Evolutionary conservation across 2,329 filamentous ascomycete genomes (phyloP).

Genomic region (Elsinoe australis): DNA sequence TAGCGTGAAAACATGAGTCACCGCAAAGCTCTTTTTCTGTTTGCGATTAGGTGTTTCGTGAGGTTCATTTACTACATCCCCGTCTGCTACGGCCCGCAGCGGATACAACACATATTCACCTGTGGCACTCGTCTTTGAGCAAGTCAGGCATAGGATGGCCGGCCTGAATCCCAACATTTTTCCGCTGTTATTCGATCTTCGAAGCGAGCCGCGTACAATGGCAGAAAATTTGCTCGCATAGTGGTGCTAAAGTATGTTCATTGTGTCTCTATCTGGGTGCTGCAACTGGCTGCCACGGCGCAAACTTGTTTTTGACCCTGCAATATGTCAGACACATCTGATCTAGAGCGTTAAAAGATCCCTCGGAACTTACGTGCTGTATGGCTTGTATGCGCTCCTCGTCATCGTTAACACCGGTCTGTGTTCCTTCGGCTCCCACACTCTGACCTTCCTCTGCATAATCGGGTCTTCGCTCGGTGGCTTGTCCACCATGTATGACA

Average conservation of each 20-base stretch:
- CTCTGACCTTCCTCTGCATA: constrained; percentile 56
- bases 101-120: no score
- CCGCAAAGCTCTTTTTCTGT: background rate
- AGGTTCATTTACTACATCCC: no score
- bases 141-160: no score
- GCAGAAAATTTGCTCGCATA: background rate
- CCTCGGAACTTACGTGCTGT: constrained; percentile 75
- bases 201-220: background rate
- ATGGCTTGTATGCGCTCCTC: constrained; percentile 79
- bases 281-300: constrained; percentile 41
- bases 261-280: constrained; percentile 31
- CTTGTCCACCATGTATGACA: constrained; percentile 86
- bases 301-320: constrained; percentile 45
- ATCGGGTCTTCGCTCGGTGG: constrained; percentile 70
- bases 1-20: no score
- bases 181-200: no score
- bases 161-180: no score
- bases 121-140: no score
- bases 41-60: background rate
- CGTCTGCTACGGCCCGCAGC: no score
- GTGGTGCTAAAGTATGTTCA: no score
- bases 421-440: constrained; percentile 70
- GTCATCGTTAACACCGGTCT: constrained; percentile 67
- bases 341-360: no score
- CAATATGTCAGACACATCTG: constrained; percentile 11